Evolutionary conservation across 2,329 filamentous ascomycete genomes (phyloP), one percentile per base, ranked within the genome.

Genomic region (Pseudogymnoascus sp.): DNA sequence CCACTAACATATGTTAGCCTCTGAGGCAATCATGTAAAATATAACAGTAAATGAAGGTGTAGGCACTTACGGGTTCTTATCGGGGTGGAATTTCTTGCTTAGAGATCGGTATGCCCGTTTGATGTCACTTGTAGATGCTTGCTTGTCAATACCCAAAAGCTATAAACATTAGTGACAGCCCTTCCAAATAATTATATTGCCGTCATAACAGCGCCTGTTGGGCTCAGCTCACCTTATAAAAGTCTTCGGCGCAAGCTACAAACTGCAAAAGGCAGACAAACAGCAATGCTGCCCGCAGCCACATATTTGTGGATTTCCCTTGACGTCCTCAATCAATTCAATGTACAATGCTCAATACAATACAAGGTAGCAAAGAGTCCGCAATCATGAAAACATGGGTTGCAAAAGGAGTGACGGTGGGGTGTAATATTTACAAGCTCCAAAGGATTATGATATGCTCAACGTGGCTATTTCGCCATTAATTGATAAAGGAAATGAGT

Each of bases 81-180:
- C 94, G 3, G 94, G 94, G 73, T 99, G 94, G 75, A 84, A 97
- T 74, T 95, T 96, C 77, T 97, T 97, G 79, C 90, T 95, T 10
- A 99, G 81, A 64, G 86, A 87, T 64, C 92, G 86, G 76, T 99
- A 99, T 21, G 94, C 92, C 52, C 90, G 89, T 77, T 99, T 99
- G 73, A 99, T 88, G 70, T 97, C 89, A 71, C 87, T 87, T 61
- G 96, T 92, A 55, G 85, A 87, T 14, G 93, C 93, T 64, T 87
- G 81, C 71, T 85, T 91, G 71, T 88, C 83, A 66, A 99, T 78
- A 62, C 89, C 91, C 26, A 99, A 84, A 63, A 96, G 78, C 86
- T 96, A 60, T 10, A 7, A 23, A 23, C 21, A 68, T 23, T 61
- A 67, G 65, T 69, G 64, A 33, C 21, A 16, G 11, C 16, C 8